Conservation (phyloP, 2,329 filamentous ascomycete genomes). For the Akanthomyces lecanii region DNA sequence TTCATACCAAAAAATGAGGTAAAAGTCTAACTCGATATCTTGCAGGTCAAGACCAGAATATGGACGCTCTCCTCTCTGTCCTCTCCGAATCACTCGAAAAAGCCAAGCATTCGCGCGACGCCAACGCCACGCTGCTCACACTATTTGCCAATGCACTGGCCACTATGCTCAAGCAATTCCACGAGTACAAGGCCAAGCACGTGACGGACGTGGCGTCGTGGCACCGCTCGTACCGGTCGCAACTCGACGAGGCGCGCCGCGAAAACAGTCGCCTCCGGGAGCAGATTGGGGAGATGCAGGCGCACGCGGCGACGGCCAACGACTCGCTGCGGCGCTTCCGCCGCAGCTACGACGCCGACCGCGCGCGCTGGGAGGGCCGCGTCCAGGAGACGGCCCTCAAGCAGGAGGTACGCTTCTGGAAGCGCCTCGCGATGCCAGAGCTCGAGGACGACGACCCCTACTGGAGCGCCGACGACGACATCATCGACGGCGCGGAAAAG, state of each 20-base stretch:
- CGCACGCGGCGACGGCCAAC: conserved; percentile 55
- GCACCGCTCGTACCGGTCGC: conserved; percentile 61
- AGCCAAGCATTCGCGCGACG: conserved; percentile 55
- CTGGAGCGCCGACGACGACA: conserved; percentile 62
- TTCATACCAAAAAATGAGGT: background rate
- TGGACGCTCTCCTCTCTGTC: conserved; percentile 58
- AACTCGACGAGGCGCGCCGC: conserved; percentile 61
- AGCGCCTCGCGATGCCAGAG: conserved; percentile 60
- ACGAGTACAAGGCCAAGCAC: conserved; percentile 62
- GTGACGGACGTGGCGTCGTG: conserved; percentile 58
- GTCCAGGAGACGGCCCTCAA: conserved; percentile 49
- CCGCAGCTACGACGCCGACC: conserved; percentile 52
- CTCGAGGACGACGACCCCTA: conserved; percentile 56
- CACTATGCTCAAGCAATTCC: conserved; percentile 58
- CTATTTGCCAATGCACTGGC: conserved; percentile 56
- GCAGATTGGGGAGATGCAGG: conserved; percentile 64
- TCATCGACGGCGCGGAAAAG: conserved; percentile 59
- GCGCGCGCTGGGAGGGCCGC: conserved; percentile 48
- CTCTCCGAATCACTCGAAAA: conserved; percentile 60
- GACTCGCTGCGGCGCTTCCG: conserved; percentile 54
- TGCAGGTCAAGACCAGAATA: conserved; percentile 55
- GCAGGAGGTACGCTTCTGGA: conserved; percentile 63
- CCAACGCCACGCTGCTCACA: conserved; percentile 54
- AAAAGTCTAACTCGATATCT: background rate
- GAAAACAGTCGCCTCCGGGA: conserved; percentile 60